These are phyloP conservation scores for Ottelia alismoides DNA, from an alignment of 106 monocot species.

Conservation along the genomic window DNA sequence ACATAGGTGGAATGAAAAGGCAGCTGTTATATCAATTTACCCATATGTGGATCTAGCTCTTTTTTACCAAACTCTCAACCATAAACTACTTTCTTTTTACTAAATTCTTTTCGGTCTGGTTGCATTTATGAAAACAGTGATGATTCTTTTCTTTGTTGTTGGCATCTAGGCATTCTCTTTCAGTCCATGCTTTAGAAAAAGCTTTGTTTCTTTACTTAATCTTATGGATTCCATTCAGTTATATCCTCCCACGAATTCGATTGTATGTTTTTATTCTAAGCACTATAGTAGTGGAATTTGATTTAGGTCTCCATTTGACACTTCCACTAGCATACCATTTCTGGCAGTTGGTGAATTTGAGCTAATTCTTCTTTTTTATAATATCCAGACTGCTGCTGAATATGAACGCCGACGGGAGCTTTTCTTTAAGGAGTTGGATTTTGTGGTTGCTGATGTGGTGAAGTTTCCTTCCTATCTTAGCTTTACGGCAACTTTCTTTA, in stretches of 20 bases:
- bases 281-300: too few relatives aligned
- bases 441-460: slow-evolving; percentile 96
- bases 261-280: too few relatives aligned
- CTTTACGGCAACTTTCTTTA: too few relatives aligned
- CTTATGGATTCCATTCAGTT: neutral
- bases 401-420: slow-evolving; percentile 68
- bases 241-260: neutral
- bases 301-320: neutral
- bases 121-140: too few relatives aligned
- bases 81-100: too few relatives aligned
- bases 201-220: neutral
- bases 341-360: neutral
- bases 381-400: slow-evolving; percentile 70
- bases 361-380: neutral
- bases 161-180: neutral
- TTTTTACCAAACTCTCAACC: too few relatives aligned
- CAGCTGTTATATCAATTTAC: too few relatives aligned
- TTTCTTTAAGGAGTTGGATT: slow-evolving; percentile 78
- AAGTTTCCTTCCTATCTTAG: slow-evolving; percentile 8
- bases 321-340: neutral
- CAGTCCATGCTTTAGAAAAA: neutral
- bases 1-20: too few relatives aligned
- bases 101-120: too few relatives aligned
- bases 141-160: neutral
- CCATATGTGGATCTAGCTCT: too few relatives aligned